Evolutionary conservation across 345 rosid genomes (phyloP).

Genomic region (Conringia planisiliqua): DNA sequence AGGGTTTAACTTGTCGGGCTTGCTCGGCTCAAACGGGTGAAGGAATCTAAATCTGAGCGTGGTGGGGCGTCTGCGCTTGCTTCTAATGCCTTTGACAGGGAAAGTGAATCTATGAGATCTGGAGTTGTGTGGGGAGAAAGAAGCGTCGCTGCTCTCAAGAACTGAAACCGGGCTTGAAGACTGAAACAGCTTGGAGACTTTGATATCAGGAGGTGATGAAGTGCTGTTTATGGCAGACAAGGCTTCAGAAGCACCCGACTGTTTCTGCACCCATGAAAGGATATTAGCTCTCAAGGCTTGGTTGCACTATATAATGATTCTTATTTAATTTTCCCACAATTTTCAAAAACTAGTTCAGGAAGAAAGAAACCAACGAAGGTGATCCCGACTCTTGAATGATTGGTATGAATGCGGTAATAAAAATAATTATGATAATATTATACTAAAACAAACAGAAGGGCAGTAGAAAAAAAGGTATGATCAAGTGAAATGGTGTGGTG

Average conservation of each 20-base stretch:
- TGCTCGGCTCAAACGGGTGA: conserved; percentile 30
- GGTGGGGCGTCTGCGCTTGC: conserved; percentile 61
- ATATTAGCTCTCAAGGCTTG: neutral
- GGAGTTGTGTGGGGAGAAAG: conserved; percentile 51
- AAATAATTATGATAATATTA: no score
- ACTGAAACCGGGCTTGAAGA: conserved; percentile 79
- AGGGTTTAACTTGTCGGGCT: conserved; percentile 13
- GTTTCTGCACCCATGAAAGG: conserved; percentile 38
- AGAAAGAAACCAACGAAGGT: no score
- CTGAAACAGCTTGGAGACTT: conserved; percentile 45
- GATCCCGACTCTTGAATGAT: no score
- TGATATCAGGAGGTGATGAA: conserved; percentile 32
- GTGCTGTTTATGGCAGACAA: conserved; percentile 36
- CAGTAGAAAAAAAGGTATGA: no score
- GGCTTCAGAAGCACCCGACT: conserved; percentile 36
- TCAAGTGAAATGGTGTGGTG: no score
- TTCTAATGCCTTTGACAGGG: conserved; percentile 74
- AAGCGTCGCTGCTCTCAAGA: conserved; percentile 61
- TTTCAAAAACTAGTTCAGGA: no score
- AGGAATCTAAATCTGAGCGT: conserved; percentile 20
- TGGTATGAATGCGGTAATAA: no score
- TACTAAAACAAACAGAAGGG: no score
- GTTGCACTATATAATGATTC: neutral
- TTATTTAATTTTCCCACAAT: no score
- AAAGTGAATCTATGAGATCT: conserved; percentile 30